Evolutionary conservation across 2,329 filamentous ascomycete genomes (phyloP).

Genomic region (Aspergillus luchuensis): DNA sequence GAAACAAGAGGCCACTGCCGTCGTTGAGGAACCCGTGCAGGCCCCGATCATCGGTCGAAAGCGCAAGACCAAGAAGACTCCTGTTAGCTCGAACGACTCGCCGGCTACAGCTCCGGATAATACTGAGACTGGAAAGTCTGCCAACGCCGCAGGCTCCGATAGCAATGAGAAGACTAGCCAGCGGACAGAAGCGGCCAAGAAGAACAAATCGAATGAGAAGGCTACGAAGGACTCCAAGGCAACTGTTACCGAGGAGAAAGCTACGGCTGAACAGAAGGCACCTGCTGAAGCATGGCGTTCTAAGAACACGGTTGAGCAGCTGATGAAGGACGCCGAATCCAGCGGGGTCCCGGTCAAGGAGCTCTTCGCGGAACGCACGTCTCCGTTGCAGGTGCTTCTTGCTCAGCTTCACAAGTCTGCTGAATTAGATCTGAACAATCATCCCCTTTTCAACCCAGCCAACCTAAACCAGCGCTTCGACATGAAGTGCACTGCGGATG

Average conservation of each 20-base stretch:
- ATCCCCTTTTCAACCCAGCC: slow-evolving; percentile 44
- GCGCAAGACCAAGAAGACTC: slow-evolving; percentile 58
- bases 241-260: slow-evolving; percentile 24
- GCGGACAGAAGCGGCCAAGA: slow-evolving; percentile 20
- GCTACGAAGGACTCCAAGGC: slow-evolving; percentile 24
- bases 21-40: slow-evolving; percentile 56
- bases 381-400: slow-evolving; percentile 41
- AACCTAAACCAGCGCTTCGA: slow-evolving; percentile 45
- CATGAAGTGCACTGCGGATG: slow-evolving; percentile 44
- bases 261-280: slow-evolving; percentile 21
- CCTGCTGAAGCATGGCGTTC: slow-evolving; percentile 38
- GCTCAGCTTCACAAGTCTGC: slow-evolving; percentile 43
- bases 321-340: slow-evolving; percentile 43
- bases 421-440: slow-evolving; percentile 40
- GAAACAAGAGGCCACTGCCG: slow-evolving; percentile 42
- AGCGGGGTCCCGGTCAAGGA: slow-evolving; percentile 41
- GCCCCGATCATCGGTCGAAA: slow-evolving; percentile 66
- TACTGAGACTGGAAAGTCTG: slow-evolving; percentile 21
- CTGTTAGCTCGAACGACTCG: slow-evolving; percentile 28
- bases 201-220: slow-evolving; percentile 29
- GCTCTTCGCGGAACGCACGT: slow-evolving; percentile 43
- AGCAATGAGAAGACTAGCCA: slow-evolving; percentile 27
- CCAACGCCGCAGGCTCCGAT: slow-evolving; percentile 14
- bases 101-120: slow-evolving; percentile 15
- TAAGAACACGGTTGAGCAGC: slow-evolving; percentile 44